These are phyloP conservation scores for Chrysanthemum seticuspe DNA, from an alignment of 129 eudicot species.

Conservation along the genomic window DNA sequence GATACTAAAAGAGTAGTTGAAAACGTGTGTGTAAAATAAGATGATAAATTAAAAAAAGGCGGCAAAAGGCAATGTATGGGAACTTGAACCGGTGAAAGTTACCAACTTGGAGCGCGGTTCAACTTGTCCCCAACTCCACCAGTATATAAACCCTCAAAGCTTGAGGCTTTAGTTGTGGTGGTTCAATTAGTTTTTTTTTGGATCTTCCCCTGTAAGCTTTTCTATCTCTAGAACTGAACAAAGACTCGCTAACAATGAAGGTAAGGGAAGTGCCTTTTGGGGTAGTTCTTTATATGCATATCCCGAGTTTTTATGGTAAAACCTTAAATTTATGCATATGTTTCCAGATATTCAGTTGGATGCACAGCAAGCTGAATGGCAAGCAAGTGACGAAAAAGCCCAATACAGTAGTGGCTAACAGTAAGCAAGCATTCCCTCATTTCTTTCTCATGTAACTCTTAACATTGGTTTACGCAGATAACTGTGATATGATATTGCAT, in stretches of 20 bases:
- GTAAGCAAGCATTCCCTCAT: slow-evolving; percentile 28
- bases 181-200: slow-evolving; percentile 4
- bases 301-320: background rate
- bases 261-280: slow-evolving; percentile 9
- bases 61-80: slow-evolving; percentile 25
- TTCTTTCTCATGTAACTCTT: slow-evolving; percentile 7
- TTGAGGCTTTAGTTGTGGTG: slow-evolving; percentile 14
- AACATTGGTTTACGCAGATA: background rate
- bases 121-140: slow-evolving; percentile 5
- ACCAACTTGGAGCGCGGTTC: background rate
- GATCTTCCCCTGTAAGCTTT: slow-evolving; percentile 11
- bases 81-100: slow-evolving; percentile 21
- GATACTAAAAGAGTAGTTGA: slow-evolving; percentile 16
- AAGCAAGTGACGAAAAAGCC: slow-evolving; percentile 38
- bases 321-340: background rate
- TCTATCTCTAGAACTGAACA: background rate
- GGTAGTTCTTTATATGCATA: slow-evolving; percentile 1
- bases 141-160: slow-evolving; percentile 17
- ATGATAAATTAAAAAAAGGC: background rate
- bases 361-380: slow-evolving; percentile 57
- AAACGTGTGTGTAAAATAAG: background rate
- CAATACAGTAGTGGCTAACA: slow-evolving; percentile 20
- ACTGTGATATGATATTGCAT: slow-evolving; percentile 3
- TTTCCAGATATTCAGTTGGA: slow-evolving; percentile 68
- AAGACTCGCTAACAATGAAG: slow-evolving; percentile 27